A percentile compares a stretch with the other conserved stretches of the same genome.
Conservation (phyloP, 139 green algal genomes). For the Picochlorum sp. region DNA sequence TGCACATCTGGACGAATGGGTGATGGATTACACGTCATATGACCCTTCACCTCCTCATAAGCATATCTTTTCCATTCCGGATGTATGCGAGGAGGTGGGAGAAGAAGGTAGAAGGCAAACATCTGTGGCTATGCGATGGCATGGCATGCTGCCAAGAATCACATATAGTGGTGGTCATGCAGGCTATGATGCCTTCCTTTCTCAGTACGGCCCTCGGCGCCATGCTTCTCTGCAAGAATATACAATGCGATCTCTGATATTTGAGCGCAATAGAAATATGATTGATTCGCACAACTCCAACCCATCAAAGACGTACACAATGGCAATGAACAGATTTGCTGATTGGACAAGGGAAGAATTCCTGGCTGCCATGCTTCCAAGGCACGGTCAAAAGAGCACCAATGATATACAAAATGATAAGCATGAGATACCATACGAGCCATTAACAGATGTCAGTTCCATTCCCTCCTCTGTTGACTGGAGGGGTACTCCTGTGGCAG, state of each 20-base stretch:
- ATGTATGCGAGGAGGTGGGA: constrained; percentile 17
- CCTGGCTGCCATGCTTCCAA: constrained; percentile 35
- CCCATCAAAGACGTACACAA: neutral
- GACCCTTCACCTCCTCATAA: constrained; percentile 9
- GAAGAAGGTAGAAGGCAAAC: neutral
- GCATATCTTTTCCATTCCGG: constrained; percentile 19
- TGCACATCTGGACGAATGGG: constrained; percentile 36
- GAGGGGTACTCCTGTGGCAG: constrained; percentile 46
- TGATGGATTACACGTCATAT: constrained; percentile 26
- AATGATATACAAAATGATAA: neutral
- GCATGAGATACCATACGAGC: constrained; percentile 26
- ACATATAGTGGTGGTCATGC: constrained; percentile 11
- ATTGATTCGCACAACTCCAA: constrained; percentile 29
- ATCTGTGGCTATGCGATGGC: neutral
- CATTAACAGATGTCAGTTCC: neutral
- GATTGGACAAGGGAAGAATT: constrained; percentile 43
- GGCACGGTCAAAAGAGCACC: no score
- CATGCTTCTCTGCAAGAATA: constrained; percentile 27
- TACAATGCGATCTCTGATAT: constrained; percentile 9
- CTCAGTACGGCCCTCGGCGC: constrained; percentile 10
- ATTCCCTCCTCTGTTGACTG: constrained; percentile 51
- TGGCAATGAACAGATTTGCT: constrained; percentile 42
- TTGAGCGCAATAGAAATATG: constrained; percentile 14
- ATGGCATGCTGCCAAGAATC: constrained; percentile 11
- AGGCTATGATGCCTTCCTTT: constrained; percentile 35